Base-by-base conservation (phyloP, 495 filamentous ascomycete genomes). In the Penicillium herquei region DNA sequence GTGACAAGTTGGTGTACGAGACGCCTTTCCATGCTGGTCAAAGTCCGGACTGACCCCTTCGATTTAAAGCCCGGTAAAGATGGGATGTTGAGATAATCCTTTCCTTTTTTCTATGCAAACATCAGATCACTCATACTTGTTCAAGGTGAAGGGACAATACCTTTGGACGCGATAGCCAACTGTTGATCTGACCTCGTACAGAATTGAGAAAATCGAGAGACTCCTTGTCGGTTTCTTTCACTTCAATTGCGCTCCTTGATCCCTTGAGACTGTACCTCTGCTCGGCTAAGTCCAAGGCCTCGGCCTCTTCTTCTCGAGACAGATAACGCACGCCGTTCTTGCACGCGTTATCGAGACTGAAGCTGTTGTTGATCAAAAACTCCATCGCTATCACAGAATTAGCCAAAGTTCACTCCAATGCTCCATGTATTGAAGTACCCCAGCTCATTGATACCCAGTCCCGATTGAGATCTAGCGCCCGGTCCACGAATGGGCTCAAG, bases 1-100 rank as follows among this genome's bases (percentile, higher is more conserved):
- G 81, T 79, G 34, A 92, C 72, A 5, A 90, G 67, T 55, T 90
- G 86, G 61, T 91, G 83, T 6, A 92, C 76, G 14, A 92, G 77
- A 13, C 82, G 75, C 56, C 84, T 84, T 56, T 92, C 84, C 47
- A 74, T 80, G 11, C 63, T 68, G 48, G 67, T 81, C 45, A 81
- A 42, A 0, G 52, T 55, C 39, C 70, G 72, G 18, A 74, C 58
- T 26, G 59, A 70, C 16, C 26, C 14, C 14, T 14, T 26, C 3
- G 12, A 26, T 18, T 9, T 16, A 12, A 14, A 9, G 16, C 14
- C 4, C 6, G 14, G 7, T 3, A 16, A 14, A 6, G 46, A 17
- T 13, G 51, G 51, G 26, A 45, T 54, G 12, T 44, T 35, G 31
- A 39, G 14, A 13, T 35, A 41, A 8, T 13, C 39, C 6, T 8